Base-by-base conservation (phyloP, 192 early-diverging fungal genomes). In the Cetraspora pellucida region DNA sequence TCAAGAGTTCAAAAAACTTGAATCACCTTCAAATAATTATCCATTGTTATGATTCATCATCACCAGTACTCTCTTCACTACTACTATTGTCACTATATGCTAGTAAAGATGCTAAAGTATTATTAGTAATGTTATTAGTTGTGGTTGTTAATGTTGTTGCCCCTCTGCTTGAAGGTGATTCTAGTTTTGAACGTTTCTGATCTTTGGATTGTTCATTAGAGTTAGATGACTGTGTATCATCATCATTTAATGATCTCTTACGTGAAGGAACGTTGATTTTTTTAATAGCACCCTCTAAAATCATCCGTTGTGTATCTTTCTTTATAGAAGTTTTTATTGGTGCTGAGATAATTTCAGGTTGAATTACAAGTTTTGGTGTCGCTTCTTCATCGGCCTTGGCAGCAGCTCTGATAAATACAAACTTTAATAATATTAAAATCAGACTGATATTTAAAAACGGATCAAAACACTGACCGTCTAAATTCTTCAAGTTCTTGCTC, bases 401-500 rank as follows among this genome's bases (percentile, higher is more conserved):
- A 13, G 74, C 74, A 61, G 74, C 74, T 30, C 74, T 75, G 46
- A 57, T 37, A 14, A 72, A n/a, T 37, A 10, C 28, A 23, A 44
- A n/a, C 21, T 17, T 16, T 17, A 13, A 45, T 43, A 11, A 16
- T 23, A 27, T 4, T 14, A 61, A 63, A 61, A 21, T 13, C 28
- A 27, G 2, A 49, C 4, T 63, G 27, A 19, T 21, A 45, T 10
- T 37, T 13, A 31, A 74, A 37, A 13, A 58, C 6, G 46, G 21
- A 50, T 19, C n/a, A 0, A 8, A 55, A 74, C 17, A 60, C 85
- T 68, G 83, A 89, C 86, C 76, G 78, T 71, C 88, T 80, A 77
- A 85, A 89, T 31, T 70, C 74, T 65, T 87, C 84, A 14, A 89
- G 68, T 46, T 82, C 84, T 14, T 82, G 64, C 14, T 78, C 69